Evolutionary conservation across 495 filamentous ascomycete genomes (phyloP).

Genomic region (Talaromyces ruber): DNA sequence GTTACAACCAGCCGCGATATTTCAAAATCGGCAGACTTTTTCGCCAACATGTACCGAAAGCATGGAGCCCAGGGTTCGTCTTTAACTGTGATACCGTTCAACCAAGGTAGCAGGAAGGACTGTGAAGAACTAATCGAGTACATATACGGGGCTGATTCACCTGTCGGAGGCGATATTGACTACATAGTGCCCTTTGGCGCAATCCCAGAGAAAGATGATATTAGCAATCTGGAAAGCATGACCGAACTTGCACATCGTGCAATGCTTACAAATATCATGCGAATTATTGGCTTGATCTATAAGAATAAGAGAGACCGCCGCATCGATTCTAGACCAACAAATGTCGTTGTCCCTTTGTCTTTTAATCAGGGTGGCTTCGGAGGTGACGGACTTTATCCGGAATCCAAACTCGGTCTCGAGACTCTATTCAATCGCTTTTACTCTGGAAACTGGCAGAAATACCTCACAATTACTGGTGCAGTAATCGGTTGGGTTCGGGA

Average conservation of each 20-base stretch:
- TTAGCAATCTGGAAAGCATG: slow-evolving; percentile 93
- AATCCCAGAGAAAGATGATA: slow-evolving; percentile 95
- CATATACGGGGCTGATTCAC: slow-evolving; percentile 90
- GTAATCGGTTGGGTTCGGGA: slow-evolving; percentile 99
- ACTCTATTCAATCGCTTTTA: slow-evolving; percentile 98
- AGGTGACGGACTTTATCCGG: slow-evolving; percentile 94
- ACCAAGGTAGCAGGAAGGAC: slow-evolving; percentile 96
- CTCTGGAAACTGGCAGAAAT: slow-evolving; percentile 93
- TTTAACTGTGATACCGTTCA: slow-evolving; percentile 97
- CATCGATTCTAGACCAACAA: slow-evolving; percentile 89
- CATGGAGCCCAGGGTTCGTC: slow-evolving; percentile 90
- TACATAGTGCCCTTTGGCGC: slow-evolving; percentile 94
- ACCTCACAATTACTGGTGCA: slow-evolving; percentile 95
- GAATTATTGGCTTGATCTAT: slow-evolving; percentile 84
- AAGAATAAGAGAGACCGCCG: slow-evolving; percentile 75
- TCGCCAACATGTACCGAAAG: slow-evolving; percentile 94
- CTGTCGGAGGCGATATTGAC: slow-evolving; percentile 95
- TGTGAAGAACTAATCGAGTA: slow-evolving; percentile 87
- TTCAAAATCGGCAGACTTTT: slow-evolving; percentile 94
- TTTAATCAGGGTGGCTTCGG: slow-evolving; percentile 98
- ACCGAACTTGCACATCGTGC: slow-evolving; percentile 97
- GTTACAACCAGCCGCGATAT: slow-evolving; percentile 96
- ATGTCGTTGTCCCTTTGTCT: slow-evolving; percentile 90
- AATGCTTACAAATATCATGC: slow-evolving; percentile 94
- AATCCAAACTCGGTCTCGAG: slow-evolving; percentile 93